Conservation (phyloP, 768 basidiomycete species). For the Hericium coralloides region DNA sequence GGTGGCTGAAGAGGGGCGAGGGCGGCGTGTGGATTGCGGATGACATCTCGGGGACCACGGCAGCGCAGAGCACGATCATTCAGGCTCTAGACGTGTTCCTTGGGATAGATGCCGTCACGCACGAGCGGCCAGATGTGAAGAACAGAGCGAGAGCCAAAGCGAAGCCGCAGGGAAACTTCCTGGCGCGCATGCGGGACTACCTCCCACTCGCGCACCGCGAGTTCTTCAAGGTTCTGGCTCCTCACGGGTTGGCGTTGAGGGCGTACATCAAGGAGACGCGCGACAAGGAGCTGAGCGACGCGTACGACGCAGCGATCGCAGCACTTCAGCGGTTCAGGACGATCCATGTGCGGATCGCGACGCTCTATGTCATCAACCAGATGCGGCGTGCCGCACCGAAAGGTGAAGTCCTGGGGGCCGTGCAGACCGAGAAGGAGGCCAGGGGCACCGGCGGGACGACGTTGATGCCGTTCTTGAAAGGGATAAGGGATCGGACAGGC, state of each 20-base stretch:
- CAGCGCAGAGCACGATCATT: slow-evolving; percentile 2
- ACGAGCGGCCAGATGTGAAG: not conserved
- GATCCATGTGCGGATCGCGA: not conserved
- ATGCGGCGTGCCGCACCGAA: not conserved
- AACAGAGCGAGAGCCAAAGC: no score
- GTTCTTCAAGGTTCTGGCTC: not conserved
- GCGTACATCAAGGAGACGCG: not conserved
- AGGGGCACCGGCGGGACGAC: slow-evolving; percentile 1
- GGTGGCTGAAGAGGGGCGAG: not conserved
- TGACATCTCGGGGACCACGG: not conserved
- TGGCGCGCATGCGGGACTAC: slow-evolving; percentile 1
- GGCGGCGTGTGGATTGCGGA: not conserved
- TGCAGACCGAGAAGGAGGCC: not conserved
- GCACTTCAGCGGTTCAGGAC: not conserved
- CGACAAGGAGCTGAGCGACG: not conserved
- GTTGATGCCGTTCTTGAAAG: slow-evolving; percentile 4
- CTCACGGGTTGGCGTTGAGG: not conserved
- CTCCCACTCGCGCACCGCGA: not conserved
- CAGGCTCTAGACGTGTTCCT: slow-evolving; percentile 4
- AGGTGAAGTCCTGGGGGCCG: not conserved
- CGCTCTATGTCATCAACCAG: slow-evolving; percentile 1
- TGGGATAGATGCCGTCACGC: not conserved
- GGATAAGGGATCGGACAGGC: not conserved
- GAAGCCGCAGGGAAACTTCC: not conserved
- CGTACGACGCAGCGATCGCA: not conserved